A percentile compares a stretch with the other conserved stretches of the same genome.
These are phyloP conservation scores for Tribonema minus DNA, from an alignment of 108 stramenopile species.

Conservation along the genomic window DNA sequence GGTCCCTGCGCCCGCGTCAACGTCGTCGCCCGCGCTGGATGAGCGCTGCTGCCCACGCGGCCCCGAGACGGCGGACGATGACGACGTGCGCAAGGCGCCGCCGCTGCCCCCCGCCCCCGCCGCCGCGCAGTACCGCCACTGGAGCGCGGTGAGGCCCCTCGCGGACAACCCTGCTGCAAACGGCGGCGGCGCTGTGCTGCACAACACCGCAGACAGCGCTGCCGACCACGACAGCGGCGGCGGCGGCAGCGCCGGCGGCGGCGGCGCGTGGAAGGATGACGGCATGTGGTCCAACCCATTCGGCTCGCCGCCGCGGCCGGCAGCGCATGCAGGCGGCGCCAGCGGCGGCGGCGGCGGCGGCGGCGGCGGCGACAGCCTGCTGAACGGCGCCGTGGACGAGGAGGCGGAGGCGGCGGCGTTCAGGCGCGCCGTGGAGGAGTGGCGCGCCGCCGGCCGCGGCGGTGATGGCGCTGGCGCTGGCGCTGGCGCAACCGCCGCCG, in stretches of 20 bases:
- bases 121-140: background rate
- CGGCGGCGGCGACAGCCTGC: background rate
- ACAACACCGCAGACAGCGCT: conserved; percentile 3
- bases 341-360: background rate
- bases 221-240: background rate
- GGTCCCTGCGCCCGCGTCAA: conserved; percentile 4
- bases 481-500: background rate
- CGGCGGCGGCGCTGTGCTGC: background rate
- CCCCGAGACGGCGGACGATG: background rate
- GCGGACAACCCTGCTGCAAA: conserved; percentile 10
- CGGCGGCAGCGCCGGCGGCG: background rate
- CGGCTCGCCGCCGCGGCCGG: background rate
- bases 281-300: conserved; percentile 37
- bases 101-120: background rate
- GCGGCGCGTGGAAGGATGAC: background rate
- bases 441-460: conserved; percentile 28
- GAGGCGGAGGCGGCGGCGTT: conserved; percentile 53
- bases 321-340: background rate
- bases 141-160: conserved; percentile 17
- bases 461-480: background rate
- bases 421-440: conserved; percentile 44
- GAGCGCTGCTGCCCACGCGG: background rate
- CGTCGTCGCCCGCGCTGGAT: background rate
- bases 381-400: conserved; percentile 29
- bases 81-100: background rate